A percentile compares a stretch with the other conserved stretches of the same genome.
Conservation (phyloP, 139 green algal genomes). For the Yamagishiella unicocca region DNA sequence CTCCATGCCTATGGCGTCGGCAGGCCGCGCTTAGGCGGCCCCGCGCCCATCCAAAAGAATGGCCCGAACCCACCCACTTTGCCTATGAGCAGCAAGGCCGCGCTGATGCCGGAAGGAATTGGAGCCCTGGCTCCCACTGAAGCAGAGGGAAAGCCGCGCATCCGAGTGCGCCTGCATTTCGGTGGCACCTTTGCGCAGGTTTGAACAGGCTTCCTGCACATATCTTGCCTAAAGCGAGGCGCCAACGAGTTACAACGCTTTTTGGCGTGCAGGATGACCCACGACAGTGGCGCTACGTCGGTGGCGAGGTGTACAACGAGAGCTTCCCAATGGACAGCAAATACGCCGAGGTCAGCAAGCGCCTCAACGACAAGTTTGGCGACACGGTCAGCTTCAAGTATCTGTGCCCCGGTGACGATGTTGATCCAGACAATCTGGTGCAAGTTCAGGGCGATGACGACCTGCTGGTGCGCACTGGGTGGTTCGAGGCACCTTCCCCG, state of each 20-base stretch:
- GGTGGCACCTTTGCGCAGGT: conserved; percentile 35
- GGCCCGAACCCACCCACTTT: conserved; percentile 8
- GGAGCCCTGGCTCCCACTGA: not conserved
- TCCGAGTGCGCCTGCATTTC: conserved; percentile 37
- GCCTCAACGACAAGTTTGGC: conserved; percentile 60
- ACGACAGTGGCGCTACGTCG: conserved; percentile 50
- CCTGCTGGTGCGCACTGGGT: conserved; percentile 67
- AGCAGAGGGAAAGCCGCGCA: not conserved
- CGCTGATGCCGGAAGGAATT: not conserved
- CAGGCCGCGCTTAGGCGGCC: conserved; percentile 23
- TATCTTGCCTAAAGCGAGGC: no score
- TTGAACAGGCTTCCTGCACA: no score
- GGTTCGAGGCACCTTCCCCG: not conserved
- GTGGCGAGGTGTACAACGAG: conserved; percentile 64
- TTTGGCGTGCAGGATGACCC: conserved; percentile 3
- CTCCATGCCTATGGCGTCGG: conserved; percentile 19
- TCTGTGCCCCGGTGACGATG: conserved; percentile 71
- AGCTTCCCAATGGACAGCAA: conserved; percentile 28
- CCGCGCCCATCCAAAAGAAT: conserved; percentile 18
- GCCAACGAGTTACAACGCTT: no score
- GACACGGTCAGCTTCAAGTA: conserved; percentile 64
- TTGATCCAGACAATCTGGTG: conserved; percentile 80
- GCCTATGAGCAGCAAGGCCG: conserved; percentile 12
- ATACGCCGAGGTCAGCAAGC: conserved; percentile 46
- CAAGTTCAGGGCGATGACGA: conserved; percentile 82